These are phyloP conservation scores for Arachis hypogaea DNA, from an alignment of 306 rosid species.

Conservation along the genomic window DNA sequence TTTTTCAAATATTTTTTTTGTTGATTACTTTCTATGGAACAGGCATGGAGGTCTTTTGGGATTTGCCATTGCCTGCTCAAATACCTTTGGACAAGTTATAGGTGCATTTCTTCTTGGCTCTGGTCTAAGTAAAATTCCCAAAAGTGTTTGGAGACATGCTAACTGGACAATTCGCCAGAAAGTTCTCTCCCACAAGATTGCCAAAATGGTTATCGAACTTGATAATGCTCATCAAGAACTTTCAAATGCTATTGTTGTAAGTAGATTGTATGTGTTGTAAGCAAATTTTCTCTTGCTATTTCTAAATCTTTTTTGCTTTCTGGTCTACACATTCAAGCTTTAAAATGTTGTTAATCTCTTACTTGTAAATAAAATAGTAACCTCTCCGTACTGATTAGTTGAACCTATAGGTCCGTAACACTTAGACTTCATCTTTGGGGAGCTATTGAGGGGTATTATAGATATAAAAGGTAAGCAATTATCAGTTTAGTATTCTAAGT, in stretches of 20 bases:
- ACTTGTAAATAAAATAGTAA: conserved; percentile 14
- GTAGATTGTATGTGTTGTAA: conserved; percentile 28
- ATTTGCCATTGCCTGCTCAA: conserved; percentile 95
- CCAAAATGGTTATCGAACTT: conserved; percentile 91
- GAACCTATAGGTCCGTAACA: conserved; percentile 34
- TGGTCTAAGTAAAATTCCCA: conserved; percentile 94
- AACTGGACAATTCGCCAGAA: conserved; percentile 90
- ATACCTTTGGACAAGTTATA: conserved; percentile 96
- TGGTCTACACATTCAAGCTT: neutral
- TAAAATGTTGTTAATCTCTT: conserved; percentile 4
- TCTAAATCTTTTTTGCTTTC: conserved; percentile 20
- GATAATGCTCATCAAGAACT: conserved; percentile 96
- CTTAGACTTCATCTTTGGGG: conserved; percentile 92
- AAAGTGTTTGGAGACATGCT: conserved; percentile 84
- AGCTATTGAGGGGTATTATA: conserved; percentile 87
- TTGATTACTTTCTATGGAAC: conserved; percentile 40
- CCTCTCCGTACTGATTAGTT: conserved; percentile 8
- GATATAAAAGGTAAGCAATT: conserved; percentile 79
- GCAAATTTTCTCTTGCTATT: neutral
- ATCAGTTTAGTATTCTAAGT: conserved; percentile 32
- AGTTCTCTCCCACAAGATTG: conserved; percentile 95
- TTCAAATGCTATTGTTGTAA: conserved; percentile 93
- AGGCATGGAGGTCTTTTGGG: conserved; percentile 79
- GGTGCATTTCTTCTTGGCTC: conserved; percentile 99
- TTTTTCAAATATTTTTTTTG: conserved; percentile 23